Conservation (phyloP, 495 filamentous ascomycete genomes). For the Trichoderma gamsii region DNA sequence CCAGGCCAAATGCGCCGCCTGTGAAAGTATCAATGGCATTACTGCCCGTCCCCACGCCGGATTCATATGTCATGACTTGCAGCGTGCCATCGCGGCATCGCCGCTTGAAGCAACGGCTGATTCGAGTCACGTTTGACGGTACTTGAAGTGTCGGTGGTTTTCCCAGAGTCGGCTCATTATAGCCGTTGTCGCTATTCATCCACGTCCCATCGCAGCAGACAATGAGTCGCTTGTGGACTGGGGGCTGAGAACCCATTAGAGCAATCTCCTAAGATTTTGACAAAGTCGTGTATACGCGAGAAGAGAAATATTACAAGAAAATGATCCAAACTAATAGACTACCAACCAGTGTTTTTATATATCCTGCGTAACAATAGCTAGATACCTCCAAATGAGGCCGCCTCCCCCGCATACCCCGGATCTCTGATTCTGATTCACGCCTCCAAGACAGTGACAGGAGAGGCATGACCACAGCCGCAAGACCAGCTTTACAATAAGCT, state of each 20-base stretch:
- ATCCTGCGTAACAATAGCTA: not conserved
- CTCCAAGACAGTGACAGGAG: not conserved
- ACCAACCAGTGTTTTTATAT: not conserved
- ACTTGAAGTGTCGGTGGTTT: conserved; percentile 31
- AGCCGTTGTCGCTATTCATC: conserved; percentile 39
- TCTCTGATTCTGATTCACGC: not conserved
- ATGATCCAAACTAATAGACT: not conserved
- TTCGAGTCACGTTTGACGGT: conserved; percentile 47
- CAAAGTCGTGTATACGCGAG: not conserved
- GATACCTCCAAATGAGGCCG: not conserved
- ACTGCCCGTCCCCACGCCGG: conserved; percentile 44
- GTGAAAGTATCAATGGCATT: conserved; percentile 38
- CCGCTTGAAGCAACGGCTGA: conserved; percentile 36
- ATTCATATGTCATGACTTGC: conserved; percentile 46
- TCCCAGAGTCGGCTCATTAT: conserved; percentile 27
- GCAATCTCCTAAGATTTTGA: not conserved
- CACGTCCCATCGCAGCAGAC: conserved; percentile 48
- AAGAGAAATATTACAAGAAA: not conserved
- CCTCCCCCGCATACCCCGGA: conserved; percentile 1
- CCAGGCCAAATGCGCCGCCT: conserved; percentile 46
- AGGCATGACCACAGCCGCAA: not conserved
- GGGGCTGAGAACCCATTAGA: not conserved
- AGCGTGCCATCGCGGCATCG: conserved; percentile 33
- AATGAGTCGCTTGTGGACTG: conserved; percentile 32
- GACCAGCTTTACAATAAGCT: not conserved